Conservation (phyloP, 2,329 filamentous ascomycete species). For the Claviceps cyperi region DNA sequence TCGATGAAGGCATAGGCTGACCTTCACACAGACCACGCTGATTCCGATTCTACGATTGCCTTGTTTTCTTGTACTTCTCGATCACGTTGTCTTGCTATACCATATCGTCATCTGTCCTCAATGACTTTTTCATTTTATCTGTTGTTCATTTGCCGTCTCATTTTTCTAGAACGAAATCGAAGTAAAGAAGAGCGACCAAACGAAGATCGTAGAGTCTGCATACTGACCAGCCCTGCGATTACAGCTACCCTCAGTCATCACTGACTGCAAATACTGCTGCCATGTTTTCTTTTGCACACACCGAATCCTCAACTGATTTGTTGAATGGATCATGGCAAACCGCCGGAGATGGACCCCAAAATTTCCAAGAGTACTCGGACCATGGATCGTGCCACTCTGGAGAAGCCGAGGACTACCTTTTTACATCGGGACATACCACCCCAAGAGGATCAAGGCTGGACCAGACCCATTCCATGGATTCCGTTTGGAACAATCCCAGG, state of each 20-base stretch:
- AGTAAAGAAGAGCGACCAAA: background rate
- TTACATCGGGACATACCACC: conserved; percentile 39
- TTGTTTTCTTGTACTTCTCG: conserved; percentile 10
- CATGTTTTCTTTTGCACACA: conserved; percentile 45
- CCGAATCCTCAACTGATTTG: conserved; percentile 43
- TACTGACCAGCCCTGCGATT: conserved; percentile 45
- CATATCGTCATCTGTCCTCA: background rate
- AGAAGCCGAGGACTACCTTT: conserved; percentile 41
- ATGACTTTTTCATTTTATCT: conserved; percentile 8
- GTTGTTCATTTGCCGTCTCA: too few species aligned
- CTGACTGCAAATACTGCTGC: conserved; percentile 34
- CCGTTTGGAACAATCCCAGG: conserved; percentile 32
- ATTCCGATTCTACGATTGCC: conserved; percentile 23
- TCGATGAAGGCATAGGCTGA: conserved; percentile 12
- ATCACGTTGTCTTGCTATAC: conserved; percentile 4
- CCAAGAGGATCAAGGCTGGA: conserved; percentile 33
- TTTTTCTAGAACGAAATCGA: conserved; percentile 8
- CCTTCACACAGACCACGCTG: conserved; percentile 38
- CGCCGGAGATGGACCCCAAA: conserved; percentile 45
- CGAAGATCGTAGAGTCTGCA: conserved; percentile 27
- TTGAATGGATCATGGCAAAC: conserved; percentile 40
- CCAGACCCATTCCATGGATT: conserved; percentile 30
- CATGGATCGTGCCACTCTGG: conserved; percentile 33
- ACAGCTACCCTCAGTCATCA: conserved; percentile 38
- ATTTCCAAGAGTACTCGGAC: conserved; percentile 39